Base-by-base conservation (phyloP, 2,329 filamentous ascomycete species). In the Didymella pomorum region DNA sequence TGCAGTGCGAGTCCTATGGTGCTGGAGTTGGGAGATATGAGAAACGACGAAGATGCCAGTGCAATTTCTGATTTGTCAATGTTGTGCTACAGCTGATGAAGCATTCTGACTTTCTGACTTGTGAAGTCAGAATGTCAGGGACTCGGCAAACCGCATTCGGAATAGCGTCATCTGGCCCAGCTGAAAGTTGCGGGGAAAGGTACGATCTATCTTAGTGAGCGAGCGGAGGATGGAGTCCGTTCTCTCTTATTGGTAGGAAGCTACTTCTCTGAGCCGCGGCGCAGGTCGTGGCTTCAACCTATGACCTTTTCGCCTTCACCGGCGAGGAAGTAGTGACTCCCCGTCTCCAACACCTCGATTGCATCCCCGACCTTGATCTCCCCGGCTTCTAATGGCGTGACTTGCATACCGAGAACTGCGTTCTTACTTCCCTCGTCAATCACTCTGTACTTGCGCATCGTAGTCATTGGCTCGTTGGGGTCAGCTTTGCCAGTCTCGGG, bases 381-480 rank as follows among this genome's bases (percentile, higher is more conserved):
- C 0, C 71, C 72, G 9, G 68, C 69, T 8, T 64, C 65, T 16
- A 77, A 52, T 12, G 88, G 87, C 37, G 85, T 86, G 58, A 90
- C 76, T 72, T 89, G 86, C 85, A 91, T 87, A 6, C 87, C 88
- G 25, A 90, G 70, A 63, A 87, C 88, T 0, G 86, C 84, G 45
- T 78, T 80, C 26, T 83, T 83, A 0, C 84, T 84, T 2, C 87
- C 87, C 20, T 81, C 76, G 70, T 90, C 88, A 23, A 90, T 84
- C 10, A 84, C 79, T 12, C 88, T 82, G 63, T 83, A 82, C 60
- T 82, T 82, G 31, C 86, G 79, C 58, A 90, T 77, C 0, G 87
- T 85, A 52, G 77, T 79, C 67, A 87, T 84, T 0, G 88, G 86
- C 74, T 89, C 83, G 28, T 76, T 76, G 0, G 64, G 64, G 69